Evolutionary conservation across 257 asterid genomes (phyloP).

Genomic region (Asclepias syriaca): DNA sequence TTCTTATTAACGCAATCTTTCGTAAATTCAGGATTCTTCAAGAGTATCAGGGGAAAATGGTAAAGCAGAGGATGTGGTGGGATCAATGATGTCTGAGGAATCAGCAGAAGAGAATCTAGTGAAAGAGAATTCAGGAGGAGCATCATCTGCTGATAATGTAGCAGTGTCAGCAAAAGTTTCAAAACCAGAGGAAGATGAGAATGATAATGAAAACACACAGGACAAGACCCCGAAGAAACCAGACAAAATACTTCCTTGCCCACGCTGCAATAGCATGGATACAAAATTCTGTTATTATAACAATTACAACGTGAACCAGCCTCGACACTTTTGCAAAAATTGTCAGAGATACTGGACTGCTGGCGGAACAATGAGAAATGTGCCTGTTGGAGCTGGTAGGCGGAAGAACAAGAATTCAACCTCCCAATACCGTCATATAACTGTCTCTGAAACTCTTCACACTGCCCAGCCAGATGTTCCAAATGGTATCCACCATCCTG

Average conservation of each 20-base stretch:
- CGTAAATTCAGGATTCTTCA: conserved; percentile 34
- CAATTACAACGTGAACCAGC: conserved; percentile 92
- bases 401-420: conserved; percentile 71
- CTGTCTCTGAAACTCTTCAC: conserved; percentile 43
- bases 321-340: conserved; percentile 92
- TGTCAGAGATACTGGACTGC: conserved; percentile 99
- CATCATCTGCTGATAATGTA: conserved; percentile 31
- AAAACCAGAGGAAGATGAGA: conserved; percentile 49
- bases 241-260: conserved; percentile 86
- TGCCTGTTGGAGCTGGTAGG: conserved; percentile 97
- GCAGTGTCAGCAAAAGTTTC: conserved; percentile 29
- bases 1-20: conserved; percentile 2
- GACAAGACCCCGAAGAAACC: conserved; percentile 77
- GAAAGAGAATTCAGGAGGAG: conserved; percentile 29
- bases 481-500: conserved; percentile 38
- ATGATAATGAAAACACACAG: conserved; percentile 46
- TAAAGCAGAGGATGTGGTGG: conserved; percentile 28
- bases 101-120: conserved; percentile 24
- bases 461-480: conserved; percentile 34
- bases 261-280: conserved; percentile 97
- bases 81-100: conserved; percentile 31
- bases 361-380: conserved; percentile 96
- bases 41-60: conserved; percentile 25
- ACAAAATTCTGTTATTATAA: conserved; percentile 94
- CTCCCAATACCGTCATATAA: conserved; percentile 51